Percentiles rank a stretch among this genome's conserved stretches.
phyloP scores from a whole-genome alignment of 2,329 filamentous ascomycete species.

The Fusarium devonianum region DNA sequence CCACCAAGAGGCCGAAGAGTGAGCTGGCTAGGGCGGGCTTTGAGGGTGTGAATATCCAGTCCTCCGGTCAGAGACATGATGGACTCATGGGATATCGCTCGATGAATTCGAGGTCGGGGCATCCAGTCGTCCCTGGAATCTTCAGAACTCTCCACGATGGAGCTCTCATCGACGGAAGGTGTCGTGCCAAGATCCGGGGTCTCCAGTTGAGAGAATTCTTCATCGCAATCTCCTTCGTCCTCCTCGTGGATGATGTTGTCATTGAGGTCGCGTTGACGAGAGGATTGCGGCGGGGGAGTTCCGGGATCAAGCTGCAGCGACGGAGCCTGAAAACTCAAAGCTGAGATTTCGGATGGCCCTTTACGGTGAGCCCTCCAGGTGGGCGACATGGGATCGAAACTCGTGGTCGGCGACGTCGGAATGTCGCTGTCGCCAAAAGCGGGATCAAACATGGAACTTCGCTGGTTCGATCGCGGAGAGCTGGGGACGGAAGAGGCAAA shows the following conservation, averaged over 20 bases:
- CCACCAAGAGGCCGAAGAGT: slow-evolving; percentile 62
- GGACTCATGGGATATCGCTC: slow-evolving; percentile 82
- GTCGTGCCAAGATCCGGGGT: slow-evolving; percentile 40
- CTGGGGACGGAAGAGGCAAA: slow-evolving; percentile 79
- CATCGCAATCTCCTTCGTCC: slow-evolving; percentile 45
- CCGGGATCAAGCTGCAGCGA: slow-evolving; percentile 48
- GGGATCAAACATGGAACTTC: slow-evolving; percentile 80
- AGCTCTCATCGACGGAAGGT: slow-evolving; percentile 47
- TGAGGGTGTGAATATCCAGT: slow-evolving; percentile 87
- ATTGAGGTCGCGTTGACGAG: slow-evolving; percentile 33
- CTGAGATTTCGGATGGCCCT: slow-evolving; percentile 63
- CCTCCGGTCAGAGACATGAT: slow-evolving; percentile 86
- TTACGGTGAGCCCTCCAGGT: slow-evolving; percentile 64
- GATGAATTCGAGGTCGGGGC: slow-evolving; percentile 62
- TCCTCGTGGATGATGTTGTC: slow-evolving; percentile 49
- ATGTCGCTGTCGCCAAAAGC: slow-evolving; percentile 67
- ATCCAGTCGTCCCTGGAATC: slow-evolving; percentile 46
- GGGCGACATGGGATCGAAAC: slow-evolving; percentile 71
- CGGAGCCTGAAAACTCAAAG: slow-evolving; percentile 55
- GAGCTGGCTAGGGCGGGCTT: slow-evolving; percentile 77
- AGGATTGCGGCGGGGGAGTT: slow-evolving; percentile 35
- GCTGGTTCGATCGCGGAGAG: slow-evolving; percentile 79
- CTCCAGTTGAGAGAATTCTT: slow-evolving; percentile 27
- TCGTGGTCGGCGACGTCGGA: slow-evolving; percentile 84
- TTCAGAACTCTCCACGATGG: slow-evolving; percentile 44